Evolutionary conservation across 192 early-diverging fungal species (phyloP).

Genomic region (Obelidium mucronatum): DNA sequence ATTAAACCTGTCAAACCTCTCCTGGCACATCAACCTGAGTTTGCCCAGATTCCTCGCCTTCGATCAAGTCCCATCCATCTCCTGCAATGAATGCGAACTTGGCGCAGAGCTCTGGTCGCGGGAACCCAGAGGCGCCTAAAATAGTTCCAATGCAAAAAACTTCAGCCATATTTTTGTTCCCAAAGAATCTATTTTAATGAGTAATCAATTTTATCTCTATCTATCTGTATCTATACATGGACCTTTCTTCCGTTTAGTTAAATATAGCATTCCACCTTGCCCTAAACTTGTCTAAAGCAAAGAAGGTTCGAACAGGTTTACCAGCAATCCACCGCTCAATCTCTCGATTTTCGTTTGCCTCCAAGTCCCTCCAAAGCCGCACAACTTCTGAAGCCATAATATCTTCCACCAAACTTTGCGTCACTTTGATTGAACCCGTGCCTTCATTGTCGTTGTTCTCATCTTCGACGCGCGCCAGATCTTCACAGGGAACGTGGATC

Average conservation of each 20-base stretch:
- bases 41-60: slow-evolving; percentile 51
- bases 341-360: neutral
- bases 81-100: slow-evolving; percentile 53
- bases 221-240: too few species aligned
- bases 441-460: neutral
- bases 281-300: slow-evolving; percentile 10
- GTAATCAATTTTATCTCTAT: too few species aligned
- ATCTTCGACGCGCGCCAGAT: neutral
- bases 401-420: slow-evolving; percentile 10
- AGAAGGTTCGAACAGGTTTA: neutral
- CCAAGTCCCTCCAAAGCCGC: slow-evolving; percentile 11
- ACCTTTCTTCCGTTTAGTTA: too few species aligned
- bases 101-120: slow-evolving; percentile 48
- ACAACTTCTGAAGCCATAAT: slow-evolving; percentile 22
- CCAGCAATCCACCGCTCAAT: slow-evolving; percentile 10
- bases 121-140: slow-evolving; percentile 56
- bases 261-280: too few species aligned
- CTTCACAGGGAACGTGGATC: slow-evolving; percentile 5
- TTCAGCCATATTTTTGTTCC: slow-evolving; percentile 59
- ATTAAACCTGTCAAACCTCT: slow-evolving; percentile 14
- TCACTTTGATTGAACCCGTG: too few species aligned
- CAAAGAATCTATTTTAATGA: too few species aligned
- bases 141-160: slow-evolving; percentile 56
- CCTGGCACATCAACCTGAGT: slow-evolving; percentile 61
- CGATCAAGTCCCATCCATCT: slow-evolving; percentile 54